Evolutionary conservation across 208 protist species (phyloP), one percentile per base, ranked within the genome.

Genomic region (Acanthamoeba divionensis): DNA sequence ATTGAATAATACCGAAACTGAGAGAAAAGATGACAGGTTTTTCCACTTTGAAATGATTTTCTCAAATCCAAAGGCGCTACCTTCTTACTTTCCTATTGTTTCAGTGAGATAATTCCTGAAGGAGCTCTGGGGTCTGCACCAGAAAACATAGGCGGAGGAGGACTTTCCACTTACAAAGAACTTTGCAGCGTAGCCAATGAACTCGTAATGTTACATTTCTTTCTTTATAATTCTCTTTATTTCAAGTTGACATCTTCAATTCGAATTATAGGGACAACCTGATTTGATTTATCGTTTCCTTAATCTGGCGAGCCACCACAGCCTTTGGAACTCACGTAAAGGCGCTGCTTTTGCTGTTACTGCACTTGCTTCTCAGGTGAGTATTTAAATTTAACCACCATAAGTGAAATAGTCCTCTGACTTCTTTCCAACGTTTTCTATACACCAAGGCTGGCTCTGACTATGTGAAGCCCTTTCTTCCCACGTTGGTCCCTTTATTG

Each of bases 321-420:
- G 83, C 38, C 86, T 94, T 47, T 94, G 92, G 92, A 94, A 94
- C 44, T 94, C 92, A 31, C 90, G 85, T 38, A 92, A 93, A 31
- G 92, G 92, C 31, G 92, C 92, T 31, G 91, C 92, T 5, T 93
- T 94, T 89, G 91, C 92, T 13, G 90, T 88, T 7, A 90, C 85
- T 0, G 89, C 88, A 10, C 47, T 94, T n/a, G 88, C 89, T 0
- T 54, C 44, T 0, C 67, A 73, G 29, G 85, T 73, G 15, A 54
- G 66, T 41, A 6, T 41, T 41, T 41, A 41, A 41, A 41, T 41
- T 41, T 41, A 41, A 41, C 5, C 5, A 41, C 5, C 36, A 41
- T 41, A 5, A 6, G 36, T 41, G 36, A 41, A 41, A 41, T 41
- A n/a, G 36, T 5, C 36, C 36, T 41, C 36, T 41, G 1, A 41